Base-by-base conservation (phyloP, 345 rosid genomes). In the Citrus unshiu region DNA sequence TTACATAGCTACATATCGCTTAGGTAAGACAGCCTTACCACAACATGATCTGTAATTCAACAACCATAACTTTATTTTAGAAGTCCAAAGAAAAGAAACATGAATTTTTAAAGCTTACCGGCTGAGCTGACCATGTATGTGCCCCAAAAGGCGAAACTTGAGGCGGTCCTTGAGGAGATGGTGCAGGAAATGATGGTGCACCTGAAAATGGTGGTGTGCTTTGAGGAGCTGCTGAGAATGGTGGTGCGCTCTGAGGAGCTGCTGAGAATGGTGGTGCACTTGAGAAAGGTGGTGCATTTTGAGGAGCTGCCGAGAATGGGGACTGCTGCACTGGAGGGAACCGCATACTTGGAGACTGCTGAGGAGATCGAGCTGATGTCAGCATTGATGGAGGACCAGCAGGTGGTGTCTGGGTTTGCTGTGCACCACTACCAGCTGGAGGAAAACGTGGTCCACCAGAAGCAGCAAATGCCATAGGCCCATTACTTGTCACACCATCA, bases 61-160 rank as follows among this genome's bases (percentile, higher is more conserved):
- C 24, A 43, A 58, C 49, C 49, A 13, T 6, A 69, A 29, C 59
- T 57, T 14, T 14, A 24, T 59, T 39, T 43, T 37, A 43, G 27
- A 35, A 73, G 13, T 29, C 25, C 24, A 25, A 63, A 63, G 18
- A 60, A 57, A 25, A 14, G 13, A 59, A 68, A 4, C 16, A 6
- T 9, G 37, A 68, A 57, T 24, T 37, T 18, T 66, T 65, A 54
- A 4, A 72, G 71, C 66, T 70, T 76, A 92, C 91, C 84, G 85
- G 85, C 74, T 78, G 89, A 25, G 84, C 68, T 74, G 81, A 82
- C 87, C 85, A 85, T 63, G 92, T 71, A 76, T 89, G 96, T 81
- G 88, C 85, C 69, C 91, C 93, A 84, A 86, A 95, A 72, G 98
- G 91, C 73, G 85, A 83, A 83, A 81, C 87, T 37, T 59, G 88